These are phyloP conservation scores for Rutidosis leptorrhynchoides DNA, from an alignment of 129 eudicot genomes.

Conservation along the genomic window DNA sequence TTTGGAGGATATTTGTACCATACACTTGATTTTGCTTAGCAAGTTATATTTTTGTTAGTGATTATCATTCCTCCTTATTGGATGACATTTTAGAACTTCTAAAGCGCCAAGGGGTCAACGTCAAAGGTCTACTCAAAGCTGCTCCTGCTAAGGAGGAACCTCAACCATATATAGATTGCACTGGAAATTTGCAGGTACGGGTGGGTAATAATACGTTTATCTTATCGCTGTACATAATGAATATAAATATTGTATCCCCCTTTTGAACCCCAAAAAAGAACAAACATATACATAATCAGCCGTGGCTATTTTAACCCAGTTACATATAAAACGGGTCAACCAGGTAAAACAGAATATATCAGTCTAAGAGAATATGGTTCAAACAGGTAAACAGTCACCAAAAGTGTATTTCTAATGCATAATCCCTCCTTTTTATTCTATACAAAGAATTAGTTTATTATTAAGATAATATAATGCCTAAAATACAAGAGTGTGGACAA, in stretches of 20 bases:
- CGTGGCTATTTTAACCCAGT: background rate
- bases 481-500: background rate
- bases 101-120: constrained; percentile 83
- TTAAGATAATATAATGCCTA: no score
- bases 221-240: background rate
- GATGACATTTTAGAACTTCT: constrained; percentile 53
- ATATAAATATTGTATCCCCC: no score
- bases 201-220: background rate
- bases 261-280: no score
- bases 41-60: constrained; percentile 13
- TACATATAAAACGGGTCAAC: background rate
- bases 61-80: constrained; percentile 8
- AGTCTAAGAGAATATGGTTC: background rate
- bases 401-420: no score
- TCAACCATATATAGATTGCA: constrained; percentile 68
- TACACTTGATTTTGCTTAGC: constrained; percentile 8
- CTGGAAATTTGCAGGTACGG: constrained; percentile 74
- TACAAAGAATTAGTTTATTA: no score
- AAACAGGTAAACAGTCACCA: background rate
- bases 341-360: background rate
- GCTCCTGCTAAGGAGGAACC: constrained; percentile 77
- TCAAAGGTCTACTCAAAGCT: constrained; percentile 80
- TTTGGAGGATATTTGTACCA: constrained; percentile 7
- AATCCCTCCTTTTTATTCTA: no score
- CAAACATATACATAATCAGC: constrained; percentile 13